Evolutionary conservation across 805 yeast genomes (phyloP), one percentile per base, ranked within the genome.

Genomic region (Zygoascus bituminiphila): DNA sequence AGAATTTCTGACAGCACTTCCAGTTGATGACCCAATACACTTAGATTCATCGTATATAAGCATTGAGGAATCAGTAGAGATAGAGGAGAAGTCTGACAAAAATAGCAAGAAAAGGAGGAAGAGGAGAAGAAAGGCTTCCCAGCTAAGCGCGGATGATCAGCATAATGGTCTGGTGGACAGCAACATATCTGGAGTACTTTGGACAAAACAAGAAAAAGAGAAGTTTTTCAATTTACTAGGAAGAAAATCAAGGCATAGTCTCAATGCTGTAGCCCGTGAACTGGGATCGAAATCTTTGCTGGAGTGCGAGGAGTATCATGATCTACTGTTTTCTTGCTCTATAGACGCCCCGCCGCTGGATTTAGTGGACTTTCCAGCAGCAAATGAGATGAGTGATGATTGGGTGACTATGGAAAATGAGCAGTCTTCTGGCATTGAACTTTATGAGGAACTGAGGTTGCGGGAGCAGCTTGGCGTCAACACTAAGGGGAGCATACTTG

Each of bases 241-340:
- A 5, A 54, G 62, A 1, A 41, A 44, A 22, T 54, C 61, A 8
- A 35, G 61, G 14, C 62, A 59, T 33, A 35, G 53, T 42, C 42
- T 59, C 8, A 52, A 10, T 2, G 59, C 45, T 4, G 54, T 59
- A 1, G 57, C 63, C 4, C 37, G 31, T 9, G 51, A 40, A 15
- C 45, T 59, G 10, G 53, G 51, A 9, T 50, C 62, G 2, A 59
- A 59, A 41, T 48, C 54, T 10, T 45, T 57, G 12, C 49, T 45
- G 2, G 62, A 59, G 46, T 51, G 52, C 19, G 59, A 60, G 39
- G 53, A 49, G 33, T 59, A 59, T 47, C 57, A 57, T 33, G 51
- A 56, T 33, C 31, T 53, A 24, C 44, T 59, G 29, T 25, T 15
- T 38, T 12, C 33, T 9, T 45, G 41, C 9, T 26, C 42, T 1